Conservation (phyloP, 768 basidiomycete genomes). For the Tulasnella sp. region DNA sequence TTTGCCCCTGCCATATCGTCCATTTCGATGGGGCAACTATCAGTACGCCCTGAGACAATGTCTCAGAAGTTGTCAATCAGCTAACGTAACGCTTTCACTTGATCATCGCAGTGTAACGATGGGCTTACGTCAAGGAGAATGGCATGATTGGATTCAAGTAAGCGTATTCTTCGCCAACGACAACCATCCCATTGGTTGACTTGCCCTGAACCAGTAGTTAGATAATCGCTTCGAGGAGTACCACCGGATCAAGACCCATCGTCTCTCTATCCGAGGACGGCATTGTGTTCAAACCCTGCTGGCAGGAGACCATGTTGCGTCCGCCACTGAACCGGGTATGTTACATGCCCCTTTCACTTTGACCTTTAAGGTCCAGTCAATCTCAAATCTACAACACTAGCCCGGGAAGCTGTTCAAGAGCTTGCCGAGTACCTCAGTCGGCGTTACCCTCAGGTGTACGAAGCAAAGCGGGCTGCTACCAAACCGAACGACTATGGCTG, state of each 20-base stretch:
- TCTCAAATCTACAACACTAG: constrained; percentile 26
- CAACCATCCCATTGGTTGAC: background rate
- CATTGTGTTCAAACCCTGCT: constrained; percentile 39
- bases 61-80: no score
- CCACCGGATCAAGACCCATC: constrained; percentile 39
- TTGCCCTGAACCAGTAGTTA: constrained; percentile 30
- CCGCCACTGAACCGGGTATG: constrained; percentile 28
- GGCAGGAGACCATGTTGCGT: constrained; percentile 31
- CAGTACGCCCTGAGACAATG: background rate
- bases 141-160: constrained; percentile 65
- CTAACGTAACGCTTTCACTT: background rate
- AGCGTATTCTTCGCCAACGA: constrained; percentile 9
- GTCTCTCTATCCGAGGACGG: constrained; percentile 41
- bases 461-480: constrained; percentile 32
- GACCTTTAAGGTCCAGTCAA: background rate
- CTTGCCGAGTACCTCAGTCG: constrained; percentile 52
- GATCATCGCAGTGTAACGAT: constrained; percentile 43
- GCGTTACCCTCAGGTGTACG: constrained; percentile 49
- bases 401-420: constrained; percentile 56
- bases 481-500: constrained; percentile 26
- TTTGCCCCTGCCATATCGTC: constrained; percentile 20
- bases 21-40: constrained; percentile 21
- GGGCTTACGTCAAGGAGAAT: constrained; percentile 55
- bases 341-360: background rate
- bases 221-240: constrained; percentile 46